Evolutionary conservation across 1,284 basidiomycete species (phyloP).

Genomic region (Boletus mariae): DNA sequence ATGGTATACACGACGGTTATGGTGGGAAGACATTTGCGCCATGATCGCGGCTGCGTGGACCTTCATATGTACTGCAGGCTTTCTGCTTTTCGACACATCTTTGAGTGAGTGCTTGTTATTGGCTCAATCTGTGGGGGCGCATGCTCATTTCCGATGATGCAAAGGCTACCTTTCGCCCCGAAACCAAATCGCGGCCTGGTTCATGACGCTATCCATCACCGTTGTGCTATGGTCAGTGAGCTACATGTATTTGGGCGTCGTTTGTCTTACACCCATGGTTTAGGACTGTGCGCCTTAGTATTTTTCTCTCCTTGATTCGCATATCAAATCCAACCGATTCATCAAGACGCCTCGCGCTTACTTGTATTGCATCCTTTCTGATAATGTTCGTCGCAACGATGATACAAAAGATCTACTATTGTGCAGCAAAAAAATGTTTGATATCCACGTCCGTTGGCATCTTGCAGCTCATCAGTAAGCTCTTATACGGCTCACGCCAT

Average conservation of each 20-base stretch:
- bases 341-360: constrained; percentile 1
- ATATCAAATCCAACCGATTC: constrained; percentile 6
- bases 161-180: neutral
- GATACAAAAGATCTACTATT: constrained; percentile 5
- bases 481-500: neutral
- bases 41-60: constrained; percentile 2
- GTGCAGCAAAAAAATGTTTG: neutral
- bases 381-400: constrained; percentile 3
- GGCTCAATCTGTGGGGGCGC: neutral
- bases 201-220: constrained; percentile 2
- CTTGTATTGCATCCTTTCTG: constrained; percentile 2
- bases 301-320: constrained; percentile 14
- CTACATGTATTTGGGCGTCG: neutral
- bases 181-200: neutral
- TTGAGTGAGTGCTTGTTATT: neutral
- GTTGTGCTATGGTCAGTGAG: constrained; percentile 10
- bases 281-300: constrained; percentile 11
- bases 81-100: neutral
- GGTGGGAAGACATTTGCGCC: constrained; percentile 18
- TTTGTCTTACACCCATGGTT: neutral
- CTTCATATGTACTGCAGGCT: neutral
- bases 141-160: neutral
- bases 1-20: constrained; percentile 7
- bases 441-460: neutral
- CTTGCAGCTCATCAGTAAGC: constrained; percentile 9